A percentile compares a stretch with the other conserved stretches of the same genome.
Conservation (phyloP, 306 rosid genomes). For the Clitoria ternatea region DNA sequence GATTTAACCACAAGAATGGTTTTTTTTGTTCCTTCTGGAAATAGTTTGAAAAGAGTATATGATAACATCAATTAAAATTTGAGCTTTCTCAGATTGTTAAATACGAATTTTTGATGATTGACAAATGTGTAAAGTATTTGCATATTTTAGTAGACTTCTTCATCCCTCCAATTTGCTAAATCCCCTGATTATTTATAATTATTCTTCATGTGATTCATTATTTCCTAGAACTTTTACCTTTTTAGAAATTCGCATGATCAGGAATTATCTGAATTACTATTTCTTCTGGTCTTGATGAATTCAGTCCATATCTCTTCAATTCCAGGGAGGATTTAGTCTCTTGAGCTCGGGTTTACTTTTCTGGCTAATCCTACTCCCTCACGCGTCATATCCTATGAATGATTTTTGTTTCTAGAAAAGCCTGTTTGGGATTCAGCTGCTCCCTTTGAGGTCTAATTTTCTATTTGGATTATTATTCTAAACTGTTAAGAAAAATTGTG, state of each 20-base stretch:
- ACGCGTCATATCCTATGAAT: background rate
- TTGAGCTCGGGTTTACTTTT: background rate
- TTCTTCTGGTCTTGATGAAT: background rate
- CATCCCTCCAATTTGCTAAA: background rate
- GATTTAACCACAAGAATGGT: background rate
- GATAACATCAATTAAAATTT: background rate
- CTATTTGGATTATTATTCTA: background rate
- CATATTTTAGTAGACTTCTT: background rate
- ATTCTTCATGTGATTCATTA: background rate
- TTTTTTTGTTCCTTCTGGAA: background rate
- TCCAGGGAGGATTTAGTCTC: background rate
- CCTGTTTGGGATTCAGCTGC: background rate
- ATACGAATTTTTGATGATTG: background rate
- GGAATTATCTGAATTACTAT: background rate
- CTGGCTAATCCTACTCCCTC: background rate
- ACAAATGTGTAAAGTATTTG: constrained; percentile 1
- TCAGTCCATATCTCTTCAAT: background rate
- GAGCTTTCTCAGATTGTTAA: background rate
- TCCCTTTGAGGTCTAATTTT: background rate
- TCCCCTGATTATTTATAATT: background rate
- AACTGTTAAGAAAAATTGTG: no score
- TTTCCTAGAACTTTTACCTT: background rate
- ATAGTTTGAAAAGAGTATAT: background rate
- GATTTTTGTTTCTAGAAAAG: background rate
- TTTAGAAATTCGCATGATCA: background rate